Evolutionary conservation across 805 yeast genomes (phyloP), one percentile per base, ranked within the genome.

Genomic region (Komagataella ulmi): DNA sequence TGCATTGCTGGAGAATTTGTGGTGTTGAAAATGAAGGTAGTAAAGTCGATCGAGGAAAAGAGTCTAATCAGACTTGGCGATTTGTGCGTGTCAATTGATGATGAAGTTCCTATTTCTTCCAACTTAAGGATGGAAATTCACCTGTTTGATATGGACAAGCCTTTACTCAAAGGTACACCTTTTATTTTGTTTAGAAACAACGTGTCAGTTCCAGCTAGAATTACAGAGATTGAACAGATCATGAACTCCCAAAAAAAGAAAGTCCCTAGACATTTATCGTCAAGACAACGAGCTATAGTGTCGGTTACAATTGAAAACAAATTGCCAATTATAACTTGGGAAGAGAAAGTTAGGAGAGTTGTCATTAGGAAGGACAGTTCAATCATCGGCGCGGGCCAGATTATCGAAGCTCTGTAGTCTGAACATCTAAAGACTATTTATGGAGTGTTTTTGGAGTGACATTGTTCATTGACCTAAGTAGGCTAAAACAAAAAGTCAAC

Each of bases 121-220:
- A 72, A 69, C 50, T 75, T 80, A 55, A 65, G 66, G n/a, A 79
- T 85, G 47, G 77, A 81, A 51, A 62, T 88, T 46, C 69, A 74
- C 45, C 70, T 83, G 4, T 91, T 91, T 57, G 84, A 84, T 52
- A 62, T 81, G 59, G 73, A 73, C 43, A 74, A 86, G 56, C 97
- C 97, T 0, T 65, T 89, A 48, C 67, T 89, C 45, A 81, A 83
- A 12, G 97, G 97, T 6, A 75, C 95, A 0, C 83, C 90, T 45
- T 74, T 88, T 56, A 77, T 88, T 45, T 64, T 88, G 50, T 88
- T 89, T 66, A 75, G 90, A 54, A 89, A 90, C 55, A 81, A 87
- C 53, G 74, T 80, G 23, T 80, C 83, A 46, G 77, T 79, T 46
- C 87, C 93, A 1, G 88, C 88, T 3, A 76, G 81, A 55, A 68